Conservation (phyloP, 768 basidiomycete species). For the Fistulinella prunicolor region DNA sequence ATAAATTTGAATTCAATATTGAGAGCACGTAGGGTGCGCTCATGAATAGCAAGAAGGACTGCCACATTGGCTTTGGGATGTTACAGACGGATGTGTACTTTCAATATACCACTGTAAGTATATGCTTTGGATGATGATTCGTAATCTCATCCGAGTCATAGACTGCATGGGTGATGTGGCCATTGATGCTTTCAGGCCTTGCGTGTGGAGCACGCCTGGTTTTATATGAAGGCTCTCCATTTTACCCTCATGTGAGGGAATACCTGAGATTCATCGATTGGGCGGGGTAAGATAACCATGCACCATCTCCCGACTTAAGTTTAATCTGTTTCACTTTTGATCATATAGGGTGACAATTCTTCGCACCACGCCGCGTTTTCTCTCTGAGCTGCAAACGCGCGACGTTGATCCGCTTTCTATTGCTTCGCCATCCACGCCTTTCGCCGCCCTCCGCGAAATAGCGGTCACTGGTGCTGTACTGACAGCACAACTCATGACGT, state of each 20-base stretch:
- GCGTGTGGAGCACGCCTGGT: slow-evolving; percentile 52
- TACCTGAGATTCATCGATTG: slow-evolving; percentile 59
- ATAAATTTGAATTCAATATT: not conserved
- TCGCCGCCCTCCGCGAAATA: slow-evolving; percentile 54
- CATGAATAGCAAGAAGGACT: slow-evolving; percentile 65
- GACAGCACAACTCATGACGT: slow-evolving; percentile 64
- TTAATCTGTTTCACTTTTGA: slow-evolving; percentile 11
- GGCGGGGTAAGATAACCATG: slow-evolving; percentile 42
- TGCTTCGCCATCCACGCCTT: slow-evolving; percentile 26
- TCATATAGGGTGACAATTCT: slow-evolving; percentile 37
- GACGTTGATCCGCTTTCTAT: slow-evolving; percentile 45
- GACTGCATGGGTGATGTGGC: slow-evolving; percentile 87
- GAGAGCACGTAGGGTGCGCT: slow-evolving; percentile 55
- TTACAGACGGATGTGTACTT: slow-evolving; percentile 56
- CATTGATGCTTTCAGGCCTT: slow-evolving; percentile 54
- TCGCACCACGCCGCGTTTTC: slow-evolving; percentile 61
- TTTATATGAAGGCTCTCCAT: slow-evolving; percentile 68
- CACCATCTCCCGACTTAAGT: not conserved
- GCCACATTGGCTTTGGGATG: slow-evolving; percentile 41
- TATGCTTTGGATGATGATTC: not conserved
- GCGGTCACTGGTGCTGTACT: slow-evolving; percentile 61
- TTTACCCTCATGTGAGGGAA: slow-evolving; percentile 50
- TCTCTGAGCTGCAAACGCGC: slow-evolving; percentile 57
- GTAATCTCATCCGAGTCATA: slow-evolving; percentile 22
- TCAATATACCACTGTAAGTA: slow-evolving; percentile 66